A percentile compares a stretch with the other conserved stretches of the same genome.
Conservation (phyloP, 2,329 filamentous ascomycete genomes). For the Ascochyta rabiei region DNA sequence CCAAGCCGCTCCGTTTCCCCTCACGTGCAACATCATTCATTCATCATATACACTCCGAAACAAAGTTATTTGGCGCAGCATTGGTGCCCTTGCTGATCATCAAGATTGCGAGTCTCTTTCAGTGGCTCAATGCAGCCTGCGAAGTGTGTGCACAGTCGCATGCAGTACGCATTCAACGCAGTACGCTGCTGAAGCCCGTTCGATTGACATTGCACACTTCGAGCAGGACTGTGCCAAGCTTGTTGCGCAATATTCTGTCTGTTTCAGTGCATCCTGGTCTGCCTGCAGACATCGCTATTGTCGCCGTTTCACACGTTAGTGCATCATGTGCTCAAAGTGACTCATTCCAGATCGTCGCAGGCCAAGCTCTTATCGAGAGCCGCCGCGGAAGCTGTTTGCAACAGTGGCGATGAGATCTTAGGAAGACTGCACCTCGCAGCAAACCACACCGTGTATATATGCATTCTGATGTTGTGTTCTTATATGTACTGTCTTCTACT, state of each 20-base stretch:
- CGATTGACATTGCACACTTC: background rate
- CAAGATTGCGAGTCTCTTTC: background rate
- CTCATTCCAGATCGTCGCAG: constrained; percentile 18
- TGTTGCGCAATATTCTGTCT: background rate
- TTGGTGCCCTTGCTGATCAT: background rate
- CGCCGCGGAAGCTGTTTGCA: constrained; percentile 6
- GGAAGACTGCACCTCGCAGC: background rate
- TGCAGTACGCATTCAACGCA: background rate
- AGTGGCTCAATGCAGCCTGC: background rate
- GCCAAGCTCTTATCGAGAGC: constrained; percentile 9
- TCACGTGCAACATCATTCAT: constrained; percentile 13
- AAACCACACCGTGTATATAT: background rate
- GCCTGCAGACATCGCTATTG: background rate
- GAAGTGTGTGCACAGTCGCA: background rate
- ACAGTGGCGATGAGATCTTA: background rate
- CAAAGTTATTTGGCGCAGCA: background rate
- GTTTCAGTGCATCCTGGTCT: background rate
- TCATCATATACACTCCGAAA: constrained; percentile 10
- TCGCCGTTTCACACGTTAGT: background rate
- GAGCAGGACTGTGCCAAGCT: background rate
- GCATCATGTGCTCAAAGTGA: constrained; percentile 16
- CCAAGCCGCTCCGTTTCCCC: background rate
- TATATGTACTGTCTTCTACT: background rate
- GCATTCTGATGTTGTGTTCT: background rate
- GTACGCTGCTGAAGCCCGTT: background rate